Base-by-base conservation (phyloP, 495 filamentous ascomycete species). In the Hyaloscypha variabilis region DNA sequence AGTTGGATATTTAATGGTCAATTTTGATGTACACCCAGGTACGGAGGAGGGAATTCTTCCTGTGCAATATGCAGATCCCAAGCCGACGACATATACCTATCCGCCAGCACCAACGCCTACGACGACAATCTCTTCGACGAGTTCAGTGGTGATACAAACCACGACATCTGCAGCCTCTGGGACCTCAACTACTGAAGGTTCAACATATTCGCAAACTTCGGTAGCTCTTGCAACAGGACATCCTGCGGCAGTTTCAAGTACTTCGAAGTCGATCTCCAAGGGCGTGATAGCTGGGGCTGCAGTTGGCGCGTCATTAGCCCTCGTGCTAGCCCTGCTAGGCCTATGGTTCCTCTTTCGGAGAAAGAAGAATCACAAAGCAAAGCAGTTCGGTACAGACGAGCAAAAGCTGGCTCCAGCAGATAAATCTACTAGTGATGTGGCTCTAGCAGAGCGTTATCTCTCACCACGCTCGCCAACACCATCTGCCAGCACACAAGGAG, bases 1-100 rank as follows among this genome's bases (percentile, higher is more conserved):
- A 19, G 55, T 58, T 19, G 55, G 55, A 58, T 58, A 58, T 58
- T 19, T 58, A 28, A n/a, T 31, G 29, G 34, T 58, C 24, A 34
- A 34, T 34, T 58, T 58, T 34, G n/a, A 58, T 34, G 55, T 24
- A 24, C 8, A 3, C n/a, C n/a, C n/a, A 24, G 55, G 55, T 21
- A 19, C 34, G 23, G 55, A 58, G 17, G 21, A 58, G 17, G 55
- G 55, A 58, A 31, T 58, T 19, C 34, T 58, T n/a, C 55, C 55
- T 21, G 34, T 31, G 24, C 55, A 58, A 34, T 58, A 58, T 31
- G 55, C 55, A 31, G 25, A 31, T 31, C 55, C 55, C 2, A 58
- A 17, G 29, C 55, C 55, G 11, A 34, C 23, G 21, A 58, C 26
- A 58, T 58, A 58, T 24, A 58, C 23, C 14, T 58, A 58, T 58